These are phyloP conservation scores for Metarhizium guizhouense DNA, from an alignment of 2,329 filamentous ascomycete genomes.

Conservation along the genomic window DNA sequence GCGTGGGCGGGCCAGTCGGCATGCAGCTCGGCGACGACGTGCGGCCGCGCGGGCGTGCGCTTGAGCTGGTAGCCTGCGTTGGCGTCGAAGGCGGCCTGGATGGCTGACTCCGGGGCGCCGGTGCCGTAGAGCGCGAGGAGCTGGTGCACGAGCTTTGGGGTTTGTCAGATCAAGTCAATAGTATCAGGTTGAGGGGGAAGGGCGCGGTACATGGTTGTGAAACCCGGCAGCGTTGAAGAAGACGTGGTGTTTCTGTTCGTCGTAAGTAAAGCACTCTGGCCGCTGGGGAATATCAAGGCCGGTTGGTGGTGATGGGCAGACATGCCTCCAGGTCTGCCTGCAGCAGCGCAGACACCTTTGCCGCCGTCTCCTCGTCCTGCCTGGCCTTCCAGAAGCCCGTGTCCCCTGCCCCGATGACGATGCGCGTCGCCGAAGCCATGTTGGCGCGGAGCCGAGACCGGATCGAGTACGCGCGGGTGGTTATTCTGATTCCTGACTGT, in stretches of 20 bases:
- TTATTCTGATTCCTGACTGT: neutral
- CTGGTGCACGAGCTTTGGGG: slow-evolving; percentile 55
- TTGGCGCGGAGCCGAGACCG: neutral
- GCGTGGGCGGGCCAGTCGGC: slow-evolving; percentile 44
- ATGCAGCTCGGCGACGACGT: slow-evolving; percentile 44
- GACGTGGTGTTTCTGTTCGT: slow-evolving; percentile 52
- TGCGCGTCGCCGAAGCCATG: slow-evolving; percentile 39
- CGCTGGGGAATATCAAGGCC: too few species aligned
- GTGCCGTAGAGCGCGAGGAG: slow-evolving; percentile 70
- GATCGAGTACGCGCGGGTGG: neutral
- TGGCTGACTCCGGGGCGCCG: slow-evolving; percentile 49
- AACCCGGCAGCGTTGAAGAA: slow-evolving; percentile 71
- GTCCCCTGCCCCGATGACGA: slow-evolving; percentile 38
- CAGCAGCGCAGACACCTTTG: slow-evolving; percentile 56
- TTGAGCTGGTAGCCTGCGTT: slow-evolving; percentile 61
- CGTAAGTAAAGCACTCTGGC: neutral
- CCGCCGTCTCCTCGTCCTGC: slow-evolving; percentile 50
- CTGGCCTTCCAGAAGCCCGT: slow-evolving; percentile 39
- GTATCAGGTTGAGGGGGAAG: neutral
- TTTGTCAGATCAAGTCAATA: slow-evolving; percentile 7
- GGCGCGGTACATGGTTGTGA: slow-evolving; percentile 61
- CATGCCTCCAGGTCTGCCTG: slow-evolving; percentile 62
- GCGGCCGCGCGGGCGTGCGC: slow-evolving; percentile 33
- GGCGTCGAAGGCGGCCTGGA: slow-evolving; percentile 55
- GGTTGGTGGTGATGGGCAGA: neutral